phyloP scores from a whole-genome alignment of 2,329 filamentous ascomycete species.

The Fusarium sp. region DNA sequence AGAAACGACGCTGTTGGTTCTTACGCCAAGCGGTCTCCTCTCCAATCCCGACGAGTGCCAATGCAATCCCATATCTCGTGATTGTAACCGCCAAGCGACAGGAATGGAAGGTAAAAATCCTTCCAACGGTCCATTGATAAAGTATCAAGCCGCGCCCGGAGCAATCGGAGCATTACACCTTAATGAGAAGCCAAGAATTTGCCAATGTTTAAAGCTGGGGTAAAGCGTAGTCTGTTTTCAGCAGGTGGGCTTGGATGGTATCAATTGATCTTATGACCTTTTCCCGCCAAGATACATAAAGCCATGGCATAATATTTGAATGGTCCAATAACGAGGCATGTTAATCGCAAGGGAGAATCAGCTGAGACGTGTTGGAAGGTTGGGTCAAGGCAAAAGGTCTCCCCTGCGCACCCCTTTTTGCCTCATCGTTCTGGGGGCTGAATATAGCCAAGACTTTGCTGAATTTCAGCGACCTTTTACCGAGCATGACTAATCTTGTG shows the following conservation, averaged over 20 bases:
- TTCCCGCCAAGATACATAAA: not conserved
- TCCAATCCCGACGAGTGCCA: slow-evolving; percentile 24
- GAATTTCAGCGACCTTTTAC: too few species aligned
- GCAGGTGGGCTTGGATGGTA: not conserved
- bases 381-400: too few species aligned
- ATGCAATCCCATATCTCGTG: slow-evolving; percentile 27
- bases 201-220: not conserved
- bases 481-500: too few species aligned
- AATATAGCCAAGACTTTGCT: too few species aligned
- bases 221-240: not conserved
- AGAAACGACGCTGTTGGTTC: slow-evolving; percentile 16
- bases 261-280: not conserved
- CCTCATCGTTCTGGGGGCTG: too few species aligned
- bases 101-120: slow-evolving; percentile 19
- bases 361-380: not conserved
- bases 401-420: too few species aligned
- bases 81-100: slow-evolving; percentile 29
- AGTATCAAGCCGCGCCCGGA: not conserved
- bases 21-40: slow-evolving; percentile 25
- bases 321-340: not conserved
- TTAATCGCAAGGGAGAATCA: not conserved
- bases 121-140: not conserved
- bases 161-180: not conserved
- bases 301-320: not conserved
- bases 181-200: not conserved